Conservation (phyloP, 2,329 filamentous ascomycete genomes). For the Aspergillus persii region DNA sequence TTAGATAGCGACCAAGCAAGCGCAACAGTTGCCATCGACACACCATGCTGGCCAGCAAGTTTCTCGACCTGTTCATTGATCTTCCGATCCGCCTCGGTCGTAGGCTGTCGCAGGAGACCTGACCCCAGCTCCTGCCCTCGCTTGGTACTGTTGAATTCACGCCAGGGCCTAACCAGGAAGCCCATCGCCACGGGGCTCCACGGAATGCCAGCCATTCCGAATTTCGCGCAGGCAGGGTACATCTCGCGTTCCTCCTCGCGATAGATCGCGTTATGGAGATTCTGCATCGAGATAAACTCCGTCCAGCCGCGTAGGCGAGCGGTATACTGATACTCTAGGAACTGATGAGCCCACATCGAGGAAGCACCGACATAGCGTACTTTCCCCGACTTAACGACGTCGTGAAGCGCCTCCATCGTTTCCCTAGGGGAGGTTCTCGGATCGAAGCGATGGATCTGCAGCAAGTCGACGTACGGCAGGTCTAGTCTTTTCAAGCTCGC, state of each 20-base stretch:
- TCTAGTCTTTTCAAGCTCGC: conserved; percentile 50
- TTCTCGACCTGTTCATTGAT: conserved; percentile 53
- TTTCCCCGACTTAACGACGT: conserved; percentile 37
- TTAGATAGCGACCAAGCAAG: conserved; percentile 55
- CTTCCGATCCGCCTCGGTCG: conserved; percentile 32
- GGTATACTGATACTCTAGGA: conserved; percentile 50
- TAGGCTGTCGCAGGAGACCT: conserved; percentile 14
- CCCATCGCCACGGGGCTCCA: conserved; percentile 29
- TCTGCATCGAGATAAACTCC: conserved; percentile 62
- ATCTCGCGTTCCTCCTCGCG: conserved; percentile 63
- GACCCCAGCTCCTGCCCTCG: conserved; percentile 13
- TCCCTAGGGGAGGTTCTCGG: conserved; percentile 48
- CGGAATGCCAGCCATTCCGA: conserved; percentile 50
- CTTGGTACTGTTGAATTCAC: conserved; percentile 14
- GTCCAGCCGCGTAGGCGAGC: conserved; percentile 59
- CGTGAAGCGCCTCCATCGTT: conserved; percentile 48
- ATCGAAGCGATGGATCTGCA: conserved; percentile 51
- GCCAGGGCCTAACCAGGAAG: conserved; percentile 25
- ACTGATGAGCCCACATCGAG: conserved; percentile 34
- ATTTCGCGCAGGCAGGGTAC: conserved; percentile 49
- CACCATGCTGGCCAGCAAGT: conserved; percentile 52
- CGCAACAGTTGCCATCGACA: conserved; percentile 61
- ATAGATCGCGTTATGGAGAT: conserved; percentile 58
- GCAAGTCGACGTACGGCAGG: conserved; percentile 52
- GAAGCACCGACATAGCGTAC: conserved; percentile 37